phyloP scores from a whole-genome alignment of 805 yeast genomes.

The Ogataea trehalophila region DNA sequence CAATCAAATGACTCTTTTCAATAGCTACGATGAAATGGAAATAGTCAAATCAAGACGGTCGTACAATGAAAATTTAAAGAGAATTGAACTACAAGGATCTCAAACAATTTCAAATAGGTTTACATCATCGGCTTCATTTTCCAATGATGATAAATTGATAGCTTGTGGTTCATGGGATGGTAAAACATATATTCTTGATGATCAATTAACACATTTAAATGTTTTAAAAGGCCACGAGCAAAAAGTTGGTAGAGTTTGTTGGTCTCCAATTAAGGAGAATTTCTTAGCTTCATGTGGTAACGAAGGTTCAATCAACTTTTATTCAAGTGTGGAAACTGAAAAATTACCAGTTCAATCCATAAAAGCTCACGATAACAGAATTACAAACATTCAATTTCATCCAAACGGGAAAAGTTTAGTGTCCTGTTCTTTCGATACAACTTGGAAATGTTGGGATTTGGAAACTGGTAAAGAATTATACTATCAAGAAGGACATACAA shows the following conservation, averaged over 20 bases:
- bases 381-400: slow-evolving; percentile 59
- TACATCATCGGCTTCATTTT: slow-evolving; percentile 50
- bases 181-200: slow-evolving; percentile 45
- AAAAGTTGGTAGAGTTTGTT: slow-evolving; percentile 66
- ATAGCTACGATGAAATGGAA: slow-evolving; percentile 25
- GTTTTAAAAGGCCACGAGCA: slow-evolving; percentile 49
- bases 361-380: slow-evolving; percentile 50
- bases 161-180: slow-evolving; percentile 89
- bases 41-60: slow-evolving; percentile 12
- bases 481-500: slow-evolving; percentile 83
- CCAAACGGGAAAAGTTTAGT: slow-evolving; percentile 49
- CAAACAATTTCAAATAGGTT: slow-evolving; percentile 71
- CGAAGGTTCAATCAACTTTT: slow-evolving; percentile 34
- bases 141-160: slow-evolving; percentile 34
- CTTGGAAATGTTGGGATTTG: slow-evolving; percentile 89
- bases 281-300: slow-evolving; percentile 40
- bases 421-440: slow-evolving; percentile 74
- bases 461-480: slow-evolving; percentile 43
- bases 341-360: slow-evolving; percentile 5
- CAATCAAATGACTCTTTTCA: slow-evolving; percentile 27
- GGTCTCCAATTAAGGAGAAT: slow-evolving; percentile 33
- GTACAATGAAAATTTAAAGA: slow-evolving; percentile 22
- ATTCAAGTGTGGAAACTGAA: background rate
- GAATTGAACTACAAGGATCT: slow-evolving; percentile 52
- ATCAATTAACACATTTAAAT: slow-evolving; percentile 30